A percentile compares a stretch with the other conserved stretches of the same genome.
These are phyloP conservation scores for Barnettozyma salicaria DNA, from an alignment of 805 yeast genomes.

Conservation along the genomic window DNA sequence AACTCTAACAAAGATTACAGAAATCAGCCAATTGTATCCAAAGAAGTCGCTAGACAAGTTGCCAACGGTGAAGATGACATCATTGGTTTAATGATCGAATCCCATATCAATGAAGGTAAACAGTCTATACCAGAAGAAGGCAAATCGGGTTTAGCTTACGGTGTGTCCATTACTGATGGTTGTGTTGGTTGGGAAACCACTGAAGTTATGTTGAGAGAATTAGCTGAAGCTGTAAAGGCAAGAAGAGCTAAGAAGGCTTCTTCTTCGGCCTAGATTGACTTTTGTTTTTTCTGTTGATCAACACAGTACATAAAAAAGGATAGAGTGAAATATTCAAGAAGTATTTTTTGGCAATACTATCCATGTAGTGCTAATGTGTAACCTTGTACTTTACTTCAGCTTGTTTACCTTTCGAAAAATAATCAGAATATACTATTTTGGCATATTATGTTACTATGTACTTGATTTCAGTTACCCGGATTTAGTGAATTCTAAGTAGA, in stretches of 20 bases:
- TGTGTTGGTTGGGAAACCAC: constrained; percentile 94
- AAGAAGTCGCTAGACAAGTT: constrained; percentile 75
- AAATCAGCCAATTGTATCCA: constrained; percentile 92
- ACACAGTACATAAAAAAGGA: too few relatives aligned
- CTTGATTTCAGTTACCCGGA: too few relatives aligned
- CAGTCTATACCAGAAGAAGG: constrained; percentile 84
- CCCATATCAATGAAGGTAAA: constrained; percentile 85
- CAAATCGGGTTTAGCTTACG: constrained; percentile 72
- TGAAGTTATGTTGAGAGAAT: constrained; percentile 65
- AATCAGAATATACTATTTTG: too few relatives aligned
- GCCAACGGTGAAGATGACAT: constrained; percentile 72
- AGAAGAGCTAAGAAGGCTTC: constrained; percentile 50
- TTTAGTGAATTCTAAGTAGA: too few relatives aligned
- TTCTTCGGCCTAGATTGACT: too few relatives aligned
- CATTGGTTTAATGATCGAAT: constrained; percentile 95
- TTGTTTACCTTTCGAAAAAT: too few relatives aligned
- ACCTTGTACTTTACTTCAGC: too few relatives aligned
- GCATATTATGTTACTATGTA: too few relatives aligned
- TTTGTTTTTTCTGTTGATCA: too few relatives aligned
- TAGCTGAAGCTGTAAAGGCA: constrained; percentile 76
- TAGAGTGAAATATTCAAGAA: too few relatives aligned
- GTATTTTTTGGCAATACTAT: too few relatives aligned
- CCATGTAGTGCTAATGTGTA: too few relatives aligned
- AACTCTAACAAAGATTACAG: constrained; percentile 90
- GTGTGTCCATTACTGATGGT: constrained; percentile 95